These are phyloP conservation scores for Chaetomium sp. DNA, from an alignment of 2,329 filamentous ascomycete genomes.

Conservation along the genomic window DNA sequence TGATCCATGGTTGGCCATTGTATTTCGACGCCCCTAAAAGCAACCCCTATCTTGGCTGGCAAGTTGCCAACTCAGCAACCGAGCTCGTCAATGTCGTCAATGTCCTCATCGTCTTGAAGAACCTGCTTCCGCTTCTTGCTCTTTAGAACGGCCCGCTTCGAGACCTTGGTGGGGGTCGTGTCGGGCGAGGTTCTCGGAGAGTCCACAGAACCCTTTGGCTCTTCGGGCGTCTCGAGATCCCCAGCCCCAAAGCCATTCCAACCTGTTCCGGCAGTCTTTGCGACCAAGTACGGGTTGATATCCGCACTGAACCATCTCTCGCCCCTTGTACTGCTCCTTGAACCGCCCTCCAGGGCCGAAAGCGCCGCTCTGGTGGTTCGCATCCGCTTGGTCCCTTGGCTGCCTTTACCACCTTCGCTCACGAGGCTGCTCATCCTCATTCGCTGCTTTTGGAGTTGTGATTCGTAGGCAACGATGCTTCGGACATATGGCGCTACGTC, in stretches of 20 bases:
- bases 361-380: slow-evolving; percentile 70
- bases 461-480: slow-evolving; percentile 76
- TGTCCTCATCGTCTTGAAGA: slow-evolving; percentile 31
- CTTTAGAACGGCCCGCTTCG: slow-evolving; percentile 21
- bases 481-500: slow-evolving; percentile 93
- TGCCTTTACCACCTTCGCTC: slow-evolving; percentile 49
- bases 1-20: background rate
- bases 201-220: background rate
- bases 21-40: background rate
- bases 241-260: slow-evolving; percentile 35
- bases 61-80: slow-evolving; percentile 13
- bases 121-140: slow-evolving; percentile 29
- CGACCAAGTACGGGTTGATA: slow-evolving; percentile 58
- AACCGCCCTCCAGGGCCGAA: slow-evolving; percentile 69
- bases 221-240: slow-evolving; percentile 9
- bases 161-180: slow-evolving; percentile 15
- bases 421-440: slow-evolving; percentile 57
- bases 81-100: slow-evolving; percentile 32
- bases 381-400: slow-evolving; percentile 47
- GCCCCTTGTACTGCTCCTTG: slow-evolving; percentile 61
- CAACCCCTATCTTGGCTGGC: background rate
- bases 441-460: slow-evolving; percentile 68
- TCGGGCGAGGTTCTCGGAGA: slow-evolving; percentile 19
- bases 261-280: slow-evolving; percentile 53
- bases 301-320: slow-evolving; percentile 67